Conservation (phyloP, 192 early-diverging fungal species). For the Dimargaris verticillata region DNA sequence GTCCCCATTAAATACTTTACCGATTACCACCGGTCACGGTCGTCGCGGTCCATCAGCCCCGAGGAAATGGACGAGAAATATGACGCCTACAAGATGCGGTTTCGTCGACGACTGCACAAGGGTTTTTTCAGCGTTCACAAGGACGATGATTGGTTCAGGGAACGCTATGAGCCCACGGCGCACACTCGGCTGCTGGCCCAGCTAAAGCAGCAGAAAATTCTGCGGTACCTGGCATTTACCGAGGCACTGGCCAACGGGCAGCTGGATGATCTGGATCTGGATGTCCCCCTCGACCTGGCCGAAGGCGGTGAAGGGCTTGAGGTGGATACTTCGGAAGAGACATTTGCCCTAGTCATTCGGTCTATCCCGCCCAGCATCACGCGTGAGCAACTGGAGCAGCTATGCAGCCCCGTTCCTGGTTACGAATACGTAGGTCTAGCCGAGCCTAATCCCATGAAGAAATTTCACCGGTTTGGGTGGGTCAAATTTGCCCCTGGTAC, state of each 20-base stretch:
- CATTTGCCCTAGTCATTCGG: slow-evolving; percentile 58
- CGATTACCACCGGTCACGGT: slow-evolving; percentile 44
- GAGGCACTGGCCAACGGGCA: slow-evolving; percentile 49
- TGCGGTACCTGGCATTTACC: slow-evolving; percentile 40
- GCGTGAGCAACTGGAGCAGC: slow-evolving; percentile 43
- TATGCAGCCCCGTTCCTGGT: slow-evolving; percentile 47
- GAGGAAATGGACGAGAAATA: slow-evolving; percentile 69
- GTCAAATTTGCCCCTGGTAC: slow-evolving; percentile 71
- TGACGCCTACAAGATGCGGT: slow-evolving; percentile 69
- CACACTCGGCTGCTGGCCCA: slow-evolving; percentile 34
- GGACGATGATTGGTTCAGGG: slow-evolving; percentile 79
- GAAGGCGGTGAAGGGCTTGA: slow-evolving; percentile 22
- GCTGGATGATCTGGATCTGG: slow-evolving; percentile 41
- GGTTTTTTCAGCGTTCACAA: slow-evolving; percentile 65
- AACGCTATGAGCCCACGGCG: slow-evolving; percentile 76
- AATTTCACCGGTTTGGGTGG: slow-evolving; percentile 85
- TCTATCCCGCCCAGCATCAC: slow-evolving; percentile 54
- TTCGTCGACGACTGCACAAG: slow-evolving; percentile 41
- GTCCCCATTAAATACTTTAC: slow-evolving; percentile 59
- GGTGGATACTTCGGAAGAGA: slow-evolving; percentile 16
- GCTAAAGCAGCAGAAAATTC: slow-evolving; percentile 33
- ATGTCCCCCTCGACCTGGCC: slow-evolving; percentile 26
- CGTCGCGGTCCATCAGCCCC: slow-evolving; percentile 42
- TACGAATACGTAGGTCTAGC: slow-evolving; percentile 72
- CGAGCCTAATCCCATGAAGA: slow-evolving; percentile 68